Evolutionary conservation across 352 stramenopile genomes (phyloP), one percentile per base, ranked within the genome.

Genomic region (Phytophthora parvispora): DNA sequence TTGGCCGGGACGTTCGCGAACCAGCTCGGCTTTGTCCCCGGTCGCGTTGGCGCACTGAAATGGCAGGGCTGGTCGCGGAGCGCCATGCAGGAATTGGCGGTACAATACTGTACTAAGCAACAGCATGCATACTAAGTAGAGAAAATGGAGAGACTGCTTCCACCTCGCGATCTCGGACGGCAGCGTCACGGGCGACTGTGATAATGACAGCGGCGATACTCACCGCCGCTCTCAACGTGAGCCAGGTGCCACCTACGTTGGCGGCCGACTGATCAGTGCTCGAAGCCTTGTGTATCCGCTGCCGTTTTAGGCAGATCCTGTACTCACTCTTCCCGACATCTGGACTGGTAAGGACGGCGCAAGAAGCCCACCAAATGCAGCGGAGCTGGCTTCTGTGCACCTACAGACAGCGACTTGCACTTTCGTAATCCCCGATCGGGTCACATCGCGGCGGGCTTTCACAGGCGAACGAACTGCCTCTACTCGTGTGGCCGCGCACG

Each of bases 331-430:
- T 73, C 59, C 22, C 20, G 52, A 60, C 65, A 73, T 73, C 40
- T 73, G 67, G 22, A 60, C 24, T 74, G 53, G 45, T 64, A 76
- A 50, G 57, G 51, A 76, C 51, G 36, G 67, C 67, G 59, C 64
- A 47, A 51, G n/a, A 59, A 58, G n/a, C 47, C 16, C n/a, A 18
- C 45, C 15, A 29, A 54, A 36, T 36, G 58, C 48, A 43, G 27
- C 6, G 60, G 36, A 38, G 55, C 45, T 64, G 31, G 58, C 27
- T 55, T 64, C 13, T 69, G 51, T 64, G 51, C 52, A 53, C 52
- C 42, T 48, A 62, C 28, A 18, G 56, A 1, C 47, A 47, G 36
- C 20, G 51, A 50, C 60, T 56, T 69, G 49, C 48, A 60, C 54
- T 34, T 60, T 72, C 34, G 57, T 69, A 73, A 67, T 45, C 51